Evolutionary conservation across 78 protist genomes (phyloP).

Genomic region (Planoprotostelium fungivorum): DNA sequence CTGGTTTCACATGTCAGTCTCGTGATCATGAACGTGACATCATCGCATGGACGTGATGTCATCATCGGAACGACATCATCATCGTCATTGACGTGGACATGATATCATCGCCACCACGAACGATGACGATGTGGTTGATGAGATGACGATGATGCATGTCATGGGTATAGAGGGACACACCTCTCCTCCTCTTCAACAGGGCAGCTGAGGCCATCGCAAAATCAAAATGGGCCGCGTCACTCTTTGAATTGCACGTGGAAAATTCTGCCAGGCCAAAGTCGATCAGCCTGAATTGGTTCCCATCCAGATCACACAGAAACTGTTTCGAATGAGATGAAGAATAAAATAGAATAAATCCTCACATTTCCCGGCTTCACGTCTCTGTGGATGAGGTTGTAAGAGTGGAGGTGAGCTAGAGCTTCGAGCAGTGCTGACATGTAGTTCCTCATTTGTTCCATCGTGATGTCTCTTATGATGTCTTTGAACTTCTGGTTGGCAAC

Average conservation of each 20-base stretch:
- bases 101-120: too few relatives aligned
- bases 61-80: too few relatives aligned
- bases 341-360: background rate
- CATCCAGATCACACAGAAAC: slow-evolving; percentile 40
- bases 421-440: slow-evolving; percentile 31
- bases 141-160: too few relatives aligned
- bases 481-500: slow-evolving; percentile 26
- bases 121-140: too few relatives aligned
- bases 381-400: slow-evolving; percentile 53
- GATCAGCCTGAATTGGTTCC: slow-evolving; percentile 26
- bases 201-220: too few relatives aligned
- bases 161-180: too few relatives aligned
- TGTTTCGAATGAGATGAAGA: slow-evolving; percentile 32
- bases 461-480: slow-evolving; percentile 20
- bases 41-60: too few relatives aligned
- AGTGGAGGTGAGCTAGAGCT: slow-evolving; percentile 47
- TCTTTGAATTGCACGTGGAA: too few relatives aligned
- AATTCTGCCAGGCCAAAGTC: slow-evolving; percentile 77
- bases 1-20: background rate
- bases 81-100: too few relatives aligned
- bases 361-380: slow-evolving; percentile 60
- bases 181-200: too few relatives aligned
- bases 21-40: too few relatives aligned
- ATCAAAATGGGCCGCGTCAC: too few relatives aligned
- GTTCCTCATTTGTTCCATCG: slow-evolving; percentile 6